Conservation (phyloP, 23 red algal species). For the Gracilaria gracilis region DNA sequence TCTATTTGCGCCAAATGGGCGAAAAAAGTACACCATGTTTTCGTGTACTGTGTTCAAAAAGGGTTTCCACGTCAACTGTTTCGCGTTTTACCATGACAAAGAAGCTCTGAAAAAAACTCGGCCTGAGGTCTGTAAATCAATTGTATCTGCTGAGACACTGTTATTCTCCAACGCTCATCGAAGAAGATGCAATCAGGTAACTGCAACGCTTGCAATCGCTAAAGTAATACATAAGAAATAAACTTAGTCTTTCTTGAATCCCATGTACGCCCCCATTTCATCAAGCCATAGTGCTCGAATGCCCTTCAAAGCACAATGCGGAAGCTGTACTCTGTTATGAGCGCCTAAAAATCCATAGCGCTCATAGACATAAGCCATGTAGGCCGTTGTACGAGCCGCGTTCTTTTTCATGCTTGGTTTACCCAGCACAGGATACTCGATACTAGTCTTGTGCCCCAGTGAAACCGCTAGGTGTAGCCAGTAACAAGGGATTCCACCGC, state of each 20-base stretch:
- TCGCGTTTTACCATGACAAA: not conserved
- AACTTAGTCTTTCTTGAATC: not conserved
- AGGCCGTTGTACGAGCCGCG: not conserved
- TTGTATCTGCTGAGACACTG: not conserved
- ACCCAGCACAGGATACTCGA: not conserved
- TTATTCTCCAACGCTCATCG: not conserved
- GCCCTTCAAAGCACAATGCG: not conserved
- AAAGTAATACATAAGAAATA: not conserved
- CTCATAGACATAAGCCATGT: not conserved
- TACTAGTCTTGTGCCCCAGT: not conserved
- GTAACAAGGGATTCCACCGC: not conserved
- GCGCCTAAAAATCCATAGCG: not conserved
- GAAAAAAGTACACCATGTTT: not conserved
- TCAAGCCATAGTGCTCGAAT: not conserved
- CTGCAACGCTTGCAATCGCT: not conserved
- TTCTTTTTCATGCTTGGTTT: not conserved
- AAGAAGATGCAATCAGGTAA: not conserved
- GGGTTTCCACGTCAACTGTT: constrained; percentile 9
- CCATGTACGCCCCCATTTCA: not conserved
- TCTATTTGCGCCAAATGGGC: not conserved
- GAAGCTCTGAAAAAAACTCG: not conserved
- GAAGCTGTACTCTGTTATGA: not conserved
- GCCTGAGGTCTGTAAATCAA: not conserved
- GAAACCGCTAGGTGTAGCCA: not conserved
- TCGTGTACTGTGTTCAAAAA: not conserved